Evolutionary conservation across 208 protist genomes (phyloP).

Genomic region (Leishmania braziliensis): DNA sequence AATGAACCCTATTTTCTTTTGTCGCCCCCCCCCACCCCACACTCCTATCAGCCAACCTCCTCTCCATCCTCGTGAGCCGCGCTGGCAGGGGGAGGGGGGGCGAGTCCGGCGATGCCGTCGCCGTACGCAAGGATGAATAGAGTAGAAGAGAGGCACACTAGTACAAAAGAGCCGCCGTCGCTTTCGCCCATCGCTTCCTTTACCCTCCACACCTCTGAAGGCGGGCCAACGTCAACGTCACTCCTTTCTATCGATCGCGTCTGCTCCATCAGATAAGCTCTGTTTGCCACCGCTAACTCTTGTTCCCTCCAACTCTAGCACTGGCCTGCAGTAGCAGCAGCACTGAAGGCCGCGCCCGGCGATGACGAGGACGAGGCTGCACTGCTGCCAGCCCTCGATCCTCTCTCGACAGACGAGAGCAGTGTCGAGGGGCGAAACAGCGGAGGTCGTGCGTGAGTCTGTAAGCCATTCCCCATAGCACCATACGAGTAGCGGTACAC

Average conservation of each 20-base stretch:
- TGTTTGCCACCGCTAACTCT: no score
- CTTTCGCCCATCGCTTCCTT: background rate
- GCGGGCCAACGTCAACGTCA: background rate
- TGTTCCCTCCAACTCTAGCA: background rate
- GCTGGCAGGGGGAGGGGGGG: background rate
- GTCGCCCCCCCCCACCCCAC: background rate
- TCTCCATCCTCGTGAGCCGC: background rate
- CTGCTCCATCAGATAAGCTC: no score
- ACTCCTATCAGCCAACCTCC: background rate
- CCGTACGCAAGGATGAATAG: background rate
- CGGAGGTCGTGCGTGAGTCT: conserved; percentile 3
- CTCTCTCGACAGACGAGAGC: conserved; percentile 36
- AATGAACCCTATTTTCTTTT: background rate
- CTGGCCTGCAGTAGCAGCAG: background rate
- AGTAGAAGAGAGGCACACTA: background rate
- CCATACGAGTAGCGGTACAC: background rate
- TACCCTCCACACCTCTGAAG: background rate
- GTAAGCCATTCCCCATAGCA: background rate
- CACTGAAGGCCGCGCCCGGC: background rate
- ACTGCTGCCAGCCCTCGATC: conserved; percentile 14
- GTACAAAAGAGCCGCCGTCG: background rate
- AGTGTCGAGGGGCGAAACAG: conserved; percentile 42
- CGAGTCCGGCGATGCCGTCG: background rate
- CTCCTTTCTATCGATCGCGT: background rate
- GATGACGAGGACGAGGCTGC: conserved; percentile 10